Percentiles rank a stretch among this genome's conserved stretches.
phyloP scores from a whole-genome alignment of 78 protist genomes.

The slime mould (Dictyostelium discoideum) region DNA sequence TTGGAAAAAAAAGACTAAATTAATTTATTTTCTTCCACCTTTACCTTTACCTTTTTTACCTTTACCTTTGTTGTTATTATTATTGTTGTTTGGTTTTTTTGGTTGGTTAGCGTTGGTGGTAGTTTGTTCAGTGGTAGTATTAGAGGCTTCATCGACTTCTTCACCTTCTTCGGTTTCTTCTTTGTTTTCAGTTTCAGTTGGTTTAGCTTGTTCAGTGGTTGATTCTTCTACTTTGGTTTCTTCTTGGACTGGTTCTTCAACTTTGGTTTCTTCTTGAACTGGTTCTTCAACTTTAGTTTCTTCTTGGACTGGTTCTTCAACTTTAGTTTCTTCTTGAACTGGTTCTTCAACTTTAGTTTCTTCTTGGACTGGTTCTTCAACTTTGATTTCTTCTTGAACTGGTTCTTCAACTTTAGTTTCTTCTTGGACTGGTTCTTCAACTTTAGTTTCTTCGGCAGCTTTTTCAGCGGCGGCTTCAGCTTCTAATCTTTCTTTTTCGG shows the following conservation, averaged over 20 bases:
- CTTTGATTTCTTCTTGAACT: too few relatives aligned
- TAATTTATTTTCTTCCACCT: not conserved
- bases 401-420: too few relatives aligned
- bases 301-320: not conserved
- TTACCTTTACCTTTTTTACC: slow-evolving; percentile 9
- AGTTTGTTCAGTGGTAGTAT: not conserved
- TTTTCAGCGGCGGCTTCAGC: not conserved
- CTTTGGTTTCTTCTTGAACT: slow-evolving; percentile 2
- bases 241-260: not conserved
- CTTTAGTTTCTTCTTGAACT: too few relatives aligned
- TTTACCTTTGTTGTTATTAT: not conserved
- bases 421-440: too few relatives aligned
- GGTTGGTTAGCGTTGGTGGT: not conserved
- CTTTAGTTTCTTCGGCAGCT: too few relatives aligned
- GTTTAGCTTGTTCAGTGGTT: too few relatives aligned
- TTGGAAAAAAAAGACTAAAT: not conserved
- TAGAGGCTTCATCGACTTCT: not conserved
- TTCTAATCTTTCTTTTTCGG: not conserved
- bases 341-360: too few relatives aligned
- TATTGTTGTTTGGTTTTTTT: not conserved
- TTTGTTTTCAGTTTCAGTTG: too few relatives aligned
- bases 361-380: too few relatives aligned
- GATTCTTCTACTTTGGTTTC: slow-evolving; percentile 11
- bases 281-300: slow-evolving; percentile 34
- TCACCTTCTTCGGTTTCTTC: slow-evolving; percentile 23